Percentiles rank a stretch among this genome's conserved stretches.
phyloP scores from a whole-genome alignment of 176 grass and related monocot species.

The Cymbopogon citratus region DNA sequence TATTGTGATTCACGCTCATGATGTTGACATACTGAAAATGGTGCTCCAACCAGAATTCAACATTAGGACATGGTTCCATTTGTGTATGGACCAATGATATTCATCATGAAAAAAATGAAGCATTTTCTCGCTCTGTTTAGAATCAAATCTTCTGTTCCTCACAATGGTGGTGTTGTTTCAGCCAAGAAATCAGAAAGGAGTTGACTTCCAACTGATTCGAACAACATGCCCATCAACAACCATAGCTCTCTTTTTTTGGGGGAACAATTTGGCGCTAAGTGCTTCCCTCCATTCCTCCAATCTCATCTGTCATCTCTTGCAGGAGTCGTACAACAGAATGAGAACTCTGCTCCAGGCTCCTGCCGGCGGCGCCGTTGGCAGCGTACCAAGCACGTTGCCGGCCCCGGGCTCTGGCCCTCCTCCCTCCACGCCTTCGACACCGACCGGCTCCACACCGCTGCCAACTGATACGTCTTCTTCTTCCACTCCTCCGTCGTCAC shows the following conservation, averaged over 20 bases:
- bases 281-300: neutral
- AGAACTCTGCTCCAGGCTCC: conserved; percentile 35
- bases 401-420: neutral
- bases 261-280: neutral
- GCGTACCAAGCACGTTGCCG: neutral
- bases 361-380: neutral
- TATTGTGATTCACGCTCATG: neutral
- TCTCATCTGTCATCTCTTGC: neutral
- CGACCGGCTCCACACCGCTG: neutral
- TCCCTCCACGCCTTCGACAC: conserved; percentile 13
- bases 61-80: neutral
- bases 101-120: neutral
- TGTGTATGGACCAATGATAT: neutral
- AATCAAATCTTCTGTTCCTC: neutral
- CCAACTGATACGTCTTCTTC: conserved; percentile 21
- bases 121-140: neutral
- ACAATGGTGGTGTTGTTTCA: neutral
- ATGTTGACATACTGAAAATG: neutral
- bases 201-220: neutral
- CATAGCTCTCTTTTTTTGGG: neutral
- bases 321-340: conserved; percentile 13
- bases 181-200: neutral
- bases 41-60: neutral
- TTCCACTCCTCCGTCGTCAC: neutral
- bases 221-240: neutral